Percentiles rank a stretch among this genome's conserved stretches.
Conservation (phyloP, 1,284 basidiomycete species). For the Leccinum subrobustum region DNA sequence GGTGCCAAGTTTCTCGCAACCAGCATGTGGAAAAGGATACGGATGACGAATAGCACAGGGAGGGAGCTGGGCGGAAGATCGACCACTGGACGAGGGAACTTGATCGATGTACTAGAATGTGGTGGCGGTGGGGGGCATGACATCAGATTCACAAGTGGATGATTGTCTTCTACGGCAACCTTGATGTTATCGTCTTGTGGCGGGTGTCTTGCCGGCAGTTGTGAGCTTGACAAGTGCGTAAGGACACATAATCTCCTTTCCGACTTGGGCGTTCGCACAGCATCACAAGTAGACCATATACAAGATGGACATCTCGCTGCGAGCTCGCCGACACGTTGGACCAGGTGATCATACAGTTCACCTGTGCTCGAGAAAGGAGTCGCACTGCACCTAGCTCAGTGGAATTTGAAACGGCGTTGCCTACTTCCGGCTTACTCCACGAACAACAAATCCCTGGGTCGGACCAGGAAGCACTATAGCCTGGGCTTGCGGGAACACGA, state of each 20-base stretch:
- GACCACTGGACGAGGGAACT: slow-evolving; percentile 50
- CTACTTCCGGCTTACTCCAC: slow-evolving; percentile 70
- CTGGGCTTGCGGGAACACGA: slow-evolving; percentile 75
- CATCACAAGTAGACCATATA: slow-evolving; percentile 64
- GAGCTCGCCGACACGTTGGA: slow-evolving; percentile 51
- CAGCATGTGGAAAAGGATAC: slow-evolving; percentile 71
- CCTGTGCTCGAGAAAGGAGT: slow-evolving; percentile 48
- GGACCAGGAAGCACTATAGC: slow-evolving; percentile 79
- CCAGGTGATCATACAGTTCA: slow-evolving; percentile 68
- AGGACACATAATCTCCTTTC: slow-evolving; percentile 63
- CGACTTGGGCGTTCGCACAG: slow-evolving; percentile 44
- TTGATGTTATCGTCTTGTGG: slow-evolving; percentile 70
- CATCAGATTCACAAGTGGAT: slow-evolving; percentile 62
- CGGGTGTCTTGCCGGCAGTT: slow-evolving; percentile 53
- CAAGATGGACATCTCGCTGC: slow-evolving; percentile 51
- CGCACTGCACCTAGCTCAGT: slow-evolving; percentile 61
- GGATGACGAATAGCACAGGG: slow-evolving; percentile 71
- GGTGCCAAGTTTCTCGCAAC: slow-evolving; percentile 69
- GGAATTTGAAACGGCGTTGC: slow-evolving; percentile 63
- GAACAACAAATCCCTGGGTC: slow-evolving; percentile 75
- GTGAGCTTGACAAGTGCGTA: slow-evolving; percentile 54
- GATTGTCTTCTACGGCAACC: slow-evolving; percentile 51
- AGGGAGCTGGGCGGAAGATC: slow-evolving; percentile 74
- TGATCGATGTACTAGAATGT: slow-evolving; percentile 52
- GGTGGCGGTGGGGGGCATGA: slow-evolving; percentile 61